Evolutionary conservation across 345 rosid species (phyloP).

Genomic region (Eucalyptus grandis): DNA sequence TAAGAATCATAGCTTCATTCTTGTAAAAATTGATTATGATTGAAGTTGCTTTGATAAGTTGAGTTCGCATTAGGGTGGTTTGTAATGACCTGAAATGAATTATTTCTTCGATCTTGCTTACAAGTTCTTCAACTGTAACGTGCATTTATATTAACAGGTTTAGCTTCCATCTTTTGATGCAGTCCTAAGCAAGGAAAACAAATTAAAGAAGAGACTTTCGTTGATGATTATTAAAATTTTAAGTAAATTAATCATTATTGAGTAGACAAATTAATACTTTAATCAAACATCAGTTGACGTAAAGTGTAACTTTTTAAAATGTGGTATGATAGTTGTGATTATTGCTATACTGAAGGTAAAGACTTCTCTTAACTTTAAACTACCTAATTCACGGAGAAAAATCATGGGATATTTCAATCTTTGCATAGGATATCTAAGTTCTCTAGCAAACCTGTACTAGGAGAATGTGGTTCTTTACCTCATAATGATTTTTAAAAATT

Average conservation of each 20-base stretch:
- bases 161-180: neutral
- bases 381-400: neutral
- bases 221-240: neutral
- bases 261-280: neutral
- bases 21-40: too few species aligned
- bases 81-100: too few species aligned
- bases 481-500: neutral
- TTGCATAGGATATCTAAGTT: neutral
- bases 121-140: rapidly evolving
- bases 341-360: neutral
- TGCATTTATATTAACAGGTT: neutral
- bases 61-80: too few species aligned
- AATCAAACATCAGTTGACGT: neutral
- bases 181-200: neutral
- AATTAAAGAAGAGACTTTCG: neutral
- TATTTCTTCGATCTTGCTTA: too few species aligned
- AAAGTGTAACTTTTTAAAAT: neutral
- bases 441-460: neutral
- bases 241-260: neutral
- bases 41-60: too few species aligned
- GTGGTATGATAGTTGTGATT: neutral
- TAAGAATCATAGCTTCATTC: too few species aligned
- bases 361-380: neutral
- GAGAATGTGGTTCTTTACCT: neutral
- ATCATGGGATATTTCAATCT: neutral